Evolutionary conservation across 352 stramenopile species (phyloP).

Genomic region (Phytophthora capsici): DNA sequence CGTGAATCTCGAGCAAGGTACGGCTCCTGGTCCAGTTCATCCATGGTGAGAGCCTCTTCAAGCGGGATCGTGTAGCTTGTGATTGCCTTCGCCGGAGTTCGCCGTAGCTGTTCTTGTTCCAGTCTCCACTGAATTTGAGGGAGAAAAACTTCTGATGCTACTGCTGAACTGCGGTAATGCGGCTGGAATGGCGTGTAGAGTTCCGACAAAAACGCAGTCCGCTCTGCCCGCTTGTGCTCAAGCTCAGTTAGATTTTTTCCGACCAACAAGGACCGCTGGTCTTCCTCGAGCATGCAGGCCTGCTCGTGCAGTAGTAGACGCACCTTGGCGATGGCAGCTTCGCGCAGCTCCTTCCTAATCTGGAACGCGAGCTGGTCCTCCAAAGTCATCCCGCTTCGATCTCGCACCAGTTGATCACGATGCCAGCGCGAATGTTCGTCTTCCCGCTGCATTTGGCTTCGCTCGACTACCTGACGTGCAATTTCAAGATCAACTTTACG

Average conservation of each 20-base stretch:
- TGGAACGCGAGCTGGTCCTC: conserved; percentile 48
- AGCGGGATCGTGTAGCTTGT: conserved; percentile 46
- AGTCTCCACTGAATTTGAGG: conserved; percentile 52
- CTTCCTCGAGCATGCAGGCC: conserved; percentile 56
- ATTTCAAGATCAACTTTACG: conserved; percentile 46
- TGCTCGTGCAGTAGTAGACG: conserved; percentile 50
- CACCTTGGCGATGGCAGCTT: conserved; percentile 39
- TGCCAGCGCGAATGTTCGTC: conserved; percentile 42
- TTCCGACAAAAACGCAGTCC: conserved; percentile 46
- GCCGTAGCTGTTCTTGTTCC: conserved; percentile 34
- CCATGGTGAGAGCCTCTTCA: conserved; percentile 44
- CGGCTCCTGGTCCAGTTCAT: conserved; percentile 55
- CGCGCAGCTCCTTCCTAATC: conserved; percentile 34
- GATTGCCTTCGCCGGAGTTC: conserved; percentile 19
- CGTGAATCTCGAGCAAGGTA: conserved; percentile 63
- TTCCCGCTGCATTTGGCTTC: conserved; percentile 43
- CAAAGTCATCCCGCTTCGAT: conserved; percentile 48
- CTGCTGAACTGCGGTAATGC: conserved; percentile 50
- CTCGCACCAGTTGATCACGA: conserved; percentile 33
- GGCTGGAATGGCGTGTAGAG: conserved; percentile 66
- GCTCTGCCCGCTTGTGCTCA: conserved; percentile 36
- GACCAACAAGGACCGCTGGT: conserved; percentile 43
- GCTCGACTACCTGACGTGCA: conserved; percentile 28
- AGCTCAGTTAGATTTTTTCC: conserved; percentile 34
- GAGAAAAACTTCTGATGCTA: conserved; percentile 57